phyloP scores from a whole-genome alignment of 1,139 yeast species.

The Yamadazyma membranifaciens region DNA sequence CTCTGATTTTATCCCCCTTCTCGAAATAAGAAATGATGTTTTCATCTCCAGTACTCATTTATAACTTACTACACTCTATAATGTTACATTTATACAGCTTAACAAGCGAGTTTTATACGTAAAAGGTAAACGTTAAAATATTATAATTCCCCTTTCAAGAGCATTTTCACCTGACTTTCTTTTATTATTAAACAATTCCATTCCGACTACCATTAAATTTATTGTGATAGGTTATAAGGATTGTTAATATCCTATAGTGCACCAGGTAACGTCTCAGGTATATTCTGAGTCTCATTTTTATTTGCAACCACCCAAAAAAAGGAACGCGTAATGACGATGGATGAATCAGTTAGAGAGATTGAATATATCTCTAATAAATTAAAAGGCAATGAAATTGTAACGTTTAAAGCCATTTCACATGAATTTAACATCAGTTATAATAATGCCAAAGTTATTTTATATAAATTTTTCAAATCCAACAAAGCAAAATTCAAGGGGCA shows the following conservation, averaged over 20 bases:
- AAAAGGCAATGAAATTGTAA: conserved; percentile 14
- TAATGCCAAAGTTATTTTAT: conserved; percentile 28
- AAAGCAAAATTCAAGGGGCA: conserved; percentile 31
- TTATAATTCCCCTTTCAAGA: no score
- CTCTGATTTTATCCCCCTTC: background rate
- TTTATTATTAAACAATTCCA: no score
- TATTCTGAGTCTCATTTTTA: no score
- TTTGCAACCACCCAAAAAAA: background rate
- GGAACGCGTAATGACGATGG: conserved; percentile 33
- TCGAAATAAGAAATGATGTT: no score
- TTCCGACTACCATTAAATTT: no score
- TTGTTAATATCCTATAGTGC: background rate
- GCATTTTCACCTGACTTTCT: no score
- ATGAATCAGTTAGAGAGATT: conserved; percentile 25
- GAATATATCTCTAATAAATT: conserved; percentile 29
- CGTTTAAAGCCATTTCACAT: conserved; percentile 11
- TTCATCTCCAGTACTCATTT: no score
- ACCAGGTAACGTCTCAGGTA: background rate
- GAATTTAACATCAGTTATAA: conserved; percentile 7
- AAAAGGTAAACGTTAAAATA: no score
- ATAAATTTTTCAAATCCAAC: conserved; percentile 33
- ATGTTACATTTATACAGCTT: no score
- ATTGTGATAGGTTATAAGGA: no score
- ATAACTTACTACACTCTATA: no score
- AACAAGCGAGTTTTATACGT: no score